Conservation (phyloP, 306 rosid species). For the Arachis stenosperma region DNA sequence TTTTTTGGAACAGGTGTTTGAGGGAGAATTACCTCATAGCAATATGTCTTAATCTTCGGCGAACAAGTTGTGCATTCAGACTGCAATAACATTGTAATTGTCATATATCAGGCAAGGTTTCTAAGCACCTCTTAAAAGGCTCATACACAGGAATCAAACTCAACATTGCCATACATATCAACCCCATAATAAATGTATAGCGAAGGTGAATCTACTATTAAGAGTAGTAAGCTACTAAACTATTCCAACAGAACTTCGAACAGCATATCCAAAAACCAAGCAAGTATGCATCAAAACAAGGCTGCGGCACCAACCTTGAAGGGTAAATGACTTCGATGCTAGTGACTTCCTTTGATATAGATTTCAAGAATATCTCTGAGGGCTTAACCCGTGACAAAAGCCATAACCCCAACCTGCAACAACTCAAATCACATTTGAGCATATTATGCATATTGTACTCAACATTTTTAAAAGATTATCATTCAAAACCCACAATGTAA, state of each 20-base stretch:
- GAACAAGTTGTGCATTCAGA: slow-evolving; percentile 81
- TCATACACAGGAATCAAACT: background rate
- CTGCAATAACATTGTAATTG: slow-evolving; percentile 51
- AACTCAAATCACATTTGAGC: slow-evolving; percentile 25
- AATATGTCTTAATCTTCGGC: slow-evolving; percentile 80
- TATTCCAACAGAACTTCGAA: background rate
- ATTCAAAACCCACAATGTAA: background rate
- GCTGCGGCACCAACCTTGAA: slow-evolving; percentile 58
- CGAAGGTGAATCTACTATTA: no score
- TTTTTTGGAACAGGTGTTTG: background rate
- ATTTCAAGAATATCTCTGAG: slow-evolving; percentile 82
- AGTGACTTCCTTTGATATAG: slow-evolving; percentile 79
- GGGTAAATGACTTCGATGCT: slow-evolving; percentile 81
- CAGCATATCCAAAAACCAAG: background rate
- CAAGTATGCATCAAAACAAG: slow-evolving; percentile 19
- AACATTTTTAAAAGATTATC: no score
- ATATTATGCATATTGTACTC: no score
- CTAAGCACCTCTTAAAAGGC: no score
- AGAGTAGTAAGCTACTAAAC: no score
- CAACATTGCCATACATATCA: no score
- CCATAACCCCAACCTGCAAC: slow-evolving; percentile 73
- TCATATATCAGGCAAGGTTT: background rate
- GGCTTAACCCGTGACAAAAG: slow-evolving; percentile 87
- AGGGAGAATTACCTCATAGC: slow-evolving; percentile 66
- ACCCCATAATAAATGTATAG: no score